Conservation (phyloP, 352 stramenopile genomes). For the Globisporangium cystogenes region DNA sequence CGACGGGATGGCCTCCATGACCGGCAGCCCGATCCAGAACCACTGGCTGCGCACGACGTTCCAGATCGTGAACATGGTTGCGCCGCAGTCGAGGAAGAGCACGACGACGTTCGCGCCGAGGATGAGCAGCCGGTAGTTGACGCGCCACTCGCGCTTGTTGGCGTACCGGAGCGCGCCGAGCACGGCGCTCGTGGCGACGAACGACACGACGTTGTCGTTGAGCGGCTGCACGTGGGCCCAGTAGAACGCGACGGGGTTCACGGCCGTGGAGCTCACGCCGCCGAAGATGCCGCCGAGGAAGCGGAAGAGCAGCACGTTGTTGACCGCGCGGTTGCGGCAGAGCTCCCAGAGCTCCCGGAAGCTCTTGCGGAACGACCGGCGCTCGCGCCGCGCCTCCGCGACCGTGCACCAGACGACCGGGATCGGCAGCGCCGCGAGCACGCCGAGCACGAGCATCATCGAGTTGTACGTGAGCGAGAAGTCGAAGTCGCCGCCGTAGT, state of each 20-base stretch:
- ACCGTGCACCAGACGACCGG: constrained; percentile 13
- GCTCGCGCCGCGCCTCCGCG: constrained; percentile 9
- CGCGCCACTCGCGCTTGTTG: constrained; percentile 24
- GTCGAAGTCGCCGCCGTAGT: constrained; percentile 31
- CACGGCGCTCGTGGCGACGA: constrained; percentile 14
- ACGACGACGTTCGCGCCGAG: constrained; percentile 19
- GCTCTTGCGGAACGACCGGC: constrained; percentile 13
- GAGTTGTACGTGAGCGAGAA: constrained; percentile 25
- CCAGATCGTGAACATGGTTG: constrained; percentile 29
- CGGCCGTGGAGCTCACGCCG: constrained; percentile 22
- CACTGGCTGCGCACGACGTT: constrained; percentile 33
- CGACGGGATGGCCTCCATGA: constrained; percentile 26
- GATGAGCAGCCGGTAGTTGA: constrained; percentile 26
- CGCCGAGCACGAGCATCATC: constrained; percentile 19
- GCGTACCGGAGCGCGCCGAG: constrained; percentile 20
- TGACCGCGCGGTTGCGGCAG: constrained; percentile 29
- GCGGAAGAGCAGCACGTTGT: constrained; percentile 33
- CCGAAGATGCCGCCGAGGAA: constrained; percentile 39
- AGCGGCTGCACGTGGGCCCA: constrained; percentile 29
- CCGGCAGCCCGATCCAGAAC: constrained; percentile 31
- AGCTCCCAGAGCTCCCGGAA: constrained; percentile 19
- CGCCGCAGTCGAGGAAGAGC: constrained; percentile 18
- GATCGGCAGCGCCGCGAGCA: constrained; percentile 10
- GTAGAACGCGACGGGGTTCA: constrained; percentile 26
- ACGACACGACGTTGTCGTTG: constrained; percentile 27